phyloP scores from a whole-genome alignment of 2,329 filamentous ascomycete species.

The Allantophomopsis cytisporea region DNA sequence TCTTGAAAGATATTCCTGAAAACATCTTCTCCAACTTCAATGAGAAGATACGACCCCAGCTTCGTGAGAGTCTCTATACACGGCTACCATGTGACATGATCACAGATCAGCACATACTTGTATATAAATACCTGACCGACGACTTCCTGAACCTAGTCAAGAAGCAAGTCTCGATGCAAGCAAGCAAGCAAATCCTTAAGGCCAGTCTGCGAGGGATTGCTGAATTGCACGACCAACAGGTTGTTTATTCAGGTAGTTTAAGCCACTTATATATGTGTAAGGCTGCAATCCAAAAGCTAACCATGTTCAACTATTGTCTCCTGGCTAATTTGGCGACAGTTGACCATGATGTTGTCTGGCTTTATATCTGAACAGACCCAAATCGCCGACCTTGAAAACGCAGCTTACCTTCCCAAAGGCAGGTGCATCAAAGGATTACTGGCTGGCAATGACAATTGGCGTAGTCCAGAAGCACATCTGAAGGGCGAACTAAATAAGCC shows the following conservation, averaged over 20 bases:
- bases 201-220: conserved; percentile 2
- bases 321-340: conserved; percentile 1
- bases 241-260: conserved; percentile 2
- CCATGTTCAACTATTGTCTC: conserved; percentile 3
- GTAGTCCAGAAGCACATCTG: conserved; percentile 4
- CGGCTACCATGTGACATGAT: conserved; percentile 1
- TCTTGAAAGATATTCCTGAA: conserved; percentile 4
- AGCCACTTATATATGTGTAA: background rate
- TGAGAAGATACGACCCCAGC: conserved; percentile 11
- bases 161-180: conserved; percentile 2
- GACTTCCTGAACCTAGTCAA: conserved; percentile 3
- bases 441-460: conserved; percentile 4
- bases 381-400: conserved; percentile 9
- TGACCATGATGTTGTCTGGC: too few relatives aligned
- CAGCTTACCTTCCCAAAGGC: conserved; percentile 19
- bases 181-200: conserved; percentile 3
- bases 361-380: conserved; percentile 1
- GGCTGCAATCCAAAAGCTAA: background rate
- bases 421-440: conserved; percentile 8
- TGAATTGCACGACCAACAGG: conserved; percentile 1
- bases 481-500: conserved; percentile 4
- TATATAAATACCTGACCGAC: conserved; percentile 4
- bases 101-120: conserved; percentile 1
- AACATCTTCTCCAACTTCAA: conserved; percentile 2
- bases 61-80: conserved; percentile 5